Conservation (phyloP, 768 basidiomycete genomes). For the Podaxis pistillaris region DNA sequence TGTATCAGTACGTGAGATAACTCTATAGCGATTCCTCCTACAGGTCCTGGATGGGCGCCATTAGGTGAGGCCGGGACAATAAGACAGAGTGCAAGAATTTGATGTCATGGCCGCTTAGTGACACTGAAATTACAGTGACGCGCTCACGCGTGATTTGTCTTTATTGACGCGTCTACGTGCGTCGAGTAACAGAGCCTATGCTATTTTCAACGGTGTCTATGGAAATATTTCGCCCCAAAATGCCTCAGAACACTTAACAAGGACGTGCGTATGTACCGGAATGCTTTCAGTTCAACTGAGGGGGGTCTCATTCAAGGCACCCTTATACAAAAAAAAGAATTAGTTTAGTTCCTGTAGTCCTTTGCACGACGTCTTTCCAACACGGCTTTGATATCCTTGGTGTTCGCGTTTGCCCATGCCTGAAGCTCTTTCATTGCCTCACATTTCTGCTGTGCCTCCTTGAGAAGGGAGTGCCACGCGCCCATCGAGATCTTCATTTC, state of each 20-base stretch:
- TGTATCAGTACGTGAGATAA: neutral
- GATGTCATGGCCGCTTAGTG: constrained; percentile 1
- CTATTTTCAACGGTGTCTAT: neutral
- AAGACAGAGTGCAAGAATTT: neutral
- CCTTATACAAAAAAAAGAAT: too few species aligned
- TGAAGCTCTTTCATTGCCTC: neutral
- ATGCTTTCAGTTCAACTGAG: constrained; percentile 30
- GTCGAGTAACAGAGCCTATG: too few species aligned
- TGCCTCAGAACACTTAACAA: constrained; percentile 43
- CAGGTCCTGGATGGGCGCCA: constrained; percentile 14
- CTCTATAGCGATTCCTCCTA: constrained; percentile 16
- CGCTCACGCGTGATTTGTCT: constrained; percentile 26
- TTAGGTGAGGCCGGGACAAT: neutral
- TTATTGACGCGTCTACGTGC: constrained; percentile 28
- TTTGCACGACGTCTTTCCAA: neutral
- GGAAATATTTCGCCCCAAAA: neutral
- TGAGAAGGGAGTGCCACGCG: neutral
- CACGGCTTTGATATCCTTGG: neutral
- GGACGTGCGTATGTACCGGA: constrained; percentile 69
- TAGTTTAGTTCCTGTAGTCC: too few species aligned
- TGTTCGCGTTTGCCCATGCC: neutral
- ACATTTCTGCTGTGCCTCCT: neutral
- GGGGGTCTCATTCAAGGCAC: too few species aligned
- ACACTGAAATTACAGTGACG: constrained; percentile 1
- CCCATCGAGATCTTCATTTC: neutral